phyloP scores from a whole-genome alignment of 2,329 filamentous ascomycete genomes.

The Penicillium brevicompactum region DNA sequence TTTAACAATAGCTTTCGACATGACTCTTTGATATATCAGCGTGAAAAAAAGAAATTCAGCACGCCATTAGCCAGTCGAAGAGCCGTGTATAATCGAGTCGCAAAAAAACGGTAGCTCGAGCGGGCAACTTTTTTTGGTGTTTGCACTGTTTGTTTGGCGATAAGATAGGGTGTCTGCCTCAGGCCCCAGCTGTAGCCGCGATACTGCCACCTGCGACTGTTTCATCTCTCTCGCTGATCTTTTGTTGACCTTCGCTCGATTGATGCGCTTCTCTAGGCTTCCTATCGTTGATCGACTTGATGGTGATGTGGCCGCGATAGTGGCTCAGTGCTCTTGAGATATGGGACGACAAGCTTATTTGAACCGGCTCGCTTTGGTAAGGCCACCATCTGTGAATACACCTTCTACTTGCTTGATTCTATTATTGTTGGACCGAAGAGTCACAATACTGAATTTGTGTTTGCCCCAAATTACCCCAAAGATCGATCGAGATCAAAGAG shows the following conservation, averaged over 20 bases:
- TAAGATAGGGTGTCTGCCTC: constrained; percentile 35
- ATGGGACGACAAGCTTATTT: constrained; percentile 51
- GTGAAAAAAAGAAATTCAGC: constrained; percentile 13
- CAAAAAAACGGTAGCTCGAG: constrained; percentile 20
- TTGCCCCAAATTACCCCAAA: background rate
- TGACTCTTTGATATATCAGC: constrained; percentile 24
- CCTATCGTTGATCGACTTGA: background rate
- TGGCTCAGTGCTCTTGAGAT: constrained; percentile 4
- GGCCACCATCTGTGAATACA: constrained; percentile 18
- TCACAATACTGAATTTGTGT: background rate
- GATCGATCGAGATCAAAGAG: background rate
- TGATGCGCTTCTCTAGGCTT: background rate
- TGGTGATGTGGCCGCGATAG: constrained; percentile 10
- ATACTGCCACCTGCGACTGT: constrained; percentile 2
- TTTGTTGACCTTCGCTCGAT: background rate
- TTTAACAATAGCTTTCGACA: constrained; percentile 63
- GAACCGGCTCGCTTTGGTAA: constrained; percentile 50
- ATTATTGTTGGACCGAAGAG: background rate
- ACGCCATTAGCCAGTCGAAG: constrained; percentile 19
- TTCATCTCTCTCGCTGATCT: background rate
- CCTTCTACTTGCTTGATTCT: background rate
- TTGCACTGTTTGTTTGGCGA: constrained; percentile 36
- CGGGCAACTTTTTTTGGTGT: constrained; percentile 42
- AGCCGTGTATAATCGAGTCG: constrained; percentile 17
- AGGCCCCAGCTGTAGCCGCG: constrained; percentile 18